Evolutionary conservation across 2,329 filamentous ascomycete genomes (phyloP), one percentile per base, ranked within the genome.

Genomic region (Chrysosporium keratinophilum): DNA sequence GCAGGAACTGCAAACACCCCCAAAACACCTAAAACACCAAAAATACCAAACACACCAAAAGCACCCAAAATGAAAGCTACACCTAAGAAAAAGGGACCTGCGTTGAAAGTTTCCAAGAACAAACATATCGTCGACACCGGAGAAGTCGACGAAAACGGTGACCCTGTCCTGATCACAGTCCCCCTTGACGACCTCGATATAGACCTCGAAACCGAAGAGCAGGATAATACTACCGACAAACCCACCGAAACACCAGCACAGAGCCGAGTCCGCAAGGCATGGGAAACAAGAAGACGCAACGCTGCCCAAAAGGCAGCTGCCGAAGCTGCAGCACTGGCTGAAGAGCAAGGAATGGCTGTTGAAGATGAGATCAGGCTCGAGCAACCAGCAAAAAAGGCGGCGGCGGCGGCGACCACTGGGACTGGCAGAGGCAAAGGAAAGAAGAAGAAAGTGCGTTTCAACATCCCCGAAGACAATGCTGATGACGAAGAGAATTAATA

Each of bases 381-480:
- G 35, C 5, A 41, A 37, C 7, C 50, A 20, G 42, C 42, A 41
- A 53, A 28, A 20, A 5, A 46, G 42, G n/a, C 11, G 42, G 14
- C 7, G 28, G 3, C 23, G 42, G n/a, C 11, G 42, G 14, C 7
- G 28, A 3, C 23, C 23, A 28, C 19, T 12, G 39, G 10, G 9
- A 35, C 9, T 4, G 23, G 40, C 2, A 40, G 31, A 2, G 33
- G 20, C 33, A 48, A 52, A 11, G 31, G 43, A 4, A 52, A 50
- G 33, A 52, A 55, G 40, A 55, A 52, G 41, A 41, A 31, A 35
- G 55, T 57, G 47, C 52, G 48, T 52, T 57, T 57, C 37, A 45
- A 57, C 28, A 7, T 57, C 20, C 52, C 48, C 12, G 52, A 50
- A 41, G 28, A 44, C 14, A 51, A 41, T 33, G 11, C 10, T 44